A percentile compares a stretch with the other conserved stretches of the same genome.
Conservation (phyloP, 495 filamentous ascomycete genomes). For the Aspergillus ostianus region DNA sequence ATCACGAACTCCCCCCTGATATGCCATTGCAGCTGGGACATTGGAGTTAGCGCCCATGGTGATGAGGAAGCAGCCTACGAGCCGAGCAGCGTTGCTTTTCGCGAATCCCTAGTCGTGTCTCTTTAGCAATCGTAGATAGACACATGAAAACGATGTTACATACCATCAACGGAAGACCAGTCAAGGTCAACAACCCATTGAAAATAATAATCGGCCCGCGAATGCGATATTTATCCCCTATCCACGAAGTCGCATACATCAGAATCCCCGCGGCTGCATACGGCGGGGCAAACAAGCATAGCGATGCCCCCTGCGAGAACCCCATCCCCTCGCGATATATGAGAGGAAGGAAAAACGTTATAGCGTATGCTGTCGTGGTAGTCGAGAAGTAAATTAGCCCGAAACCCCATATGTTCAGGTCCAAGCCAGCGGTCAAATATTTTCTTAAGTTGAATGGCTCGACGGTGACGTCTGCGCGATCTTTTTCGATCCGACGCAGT, state of each 20-base stretch:
- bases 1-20: slow-evolving; percentile 35
- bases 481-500: slow-evolving; percentile 34
- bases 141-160: no score
- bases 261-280: slow-evolving; percentile 37
- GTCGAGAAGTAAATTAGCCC: slow-evolving; percentile 46
- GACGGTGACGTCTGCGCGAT: slow-evolving; percentile 32
- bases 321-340: slow-evolving; percentile 50
- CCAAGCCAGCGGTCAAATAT: slow-evolving; percentile 26
- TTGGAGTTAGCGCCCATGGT: slow-evolving; percentile 56
- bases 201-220: slow-evolving; percentile 51
- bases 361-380: slow-evolving; percentile 47
- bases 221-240: slow-evolving; percentile 48
- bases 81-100: slow-evolving; percentile 40
- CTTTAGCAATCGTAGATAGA: no score
- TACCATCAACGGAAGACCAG: slow-evolving; percentile 41
- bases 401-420: slow-evolving; percentile 39
- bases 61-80: slow-evolving; percentile 60
- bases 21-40: slow-evolving; percentile 49
- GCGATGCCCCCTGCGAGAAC: slow-evolving; percentile 37
- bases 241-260: slow-evolving; percentile 35
- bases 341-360: slow-evolving; percentile 52
- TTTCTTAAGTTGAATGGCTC: slow-evolving; percentile 31
- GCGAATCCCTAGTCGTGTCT: slow-evolving; percentile 37
- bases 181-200: slow-evolving; percentile 42
- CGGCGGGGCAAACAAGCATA: slow-evolving; percentile 46